Conservation (phyloP, 768 basidiomycete species). For the Leccinum boreale region DNA sequence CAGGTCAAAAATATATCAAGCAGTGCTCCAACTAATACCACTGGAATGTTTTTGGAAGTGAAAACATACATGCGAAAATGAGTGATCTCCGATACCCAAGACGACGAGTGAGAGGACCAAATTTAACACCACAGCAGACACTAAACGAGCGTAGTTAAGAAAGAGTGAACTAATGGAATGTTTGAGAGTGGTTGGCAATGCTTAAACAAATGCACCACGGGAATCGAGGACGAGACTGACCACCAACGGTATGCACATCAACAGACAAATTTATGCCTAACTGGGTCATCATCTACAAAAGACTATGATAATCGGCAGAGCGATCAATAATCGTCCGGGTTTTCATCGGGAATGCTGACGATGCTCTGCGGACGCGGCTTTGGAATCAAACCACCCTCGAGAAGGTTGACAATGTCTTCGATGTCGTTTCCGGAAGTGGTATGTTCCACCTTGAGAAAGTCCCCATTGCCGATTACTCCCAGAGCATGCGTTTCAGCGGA, state of each 20-base stretch:
- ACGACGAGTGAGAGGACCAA: constrained; percentile 11
- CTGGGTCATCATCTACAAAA: constrained; percentile 24
- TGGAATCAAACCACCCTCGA: constrained; percentile 41
- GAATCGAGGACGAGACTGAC: constrained; percentile 6
- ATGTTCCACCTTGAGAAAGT: constrained; percentile 2
- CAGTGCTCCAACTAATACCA: constrained; percentile 11
- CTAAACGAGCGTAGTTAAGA: constrained; percentile 33
- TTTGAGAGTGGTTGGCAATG: neutral
- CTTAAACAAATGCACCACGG: neutral
- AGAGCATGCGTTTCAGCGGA: constrained; percentile 10
- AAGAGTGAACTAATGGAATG: constrained; percentile 20
- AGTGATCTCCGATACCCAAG: constrained; percentile 7
- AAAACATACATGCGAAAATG: constrained; percentile 8
- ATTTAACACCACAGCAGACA: constrained; percentile 22
- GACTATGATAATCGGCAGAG: neutral
- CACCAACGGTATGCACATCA: constrained; percentile 22
- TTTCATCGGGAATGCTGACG: constrained; percentile 51
- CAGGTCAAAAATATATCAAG: constrained; percentile 12
- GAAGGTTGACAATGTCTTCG: constrained; percentile 64
- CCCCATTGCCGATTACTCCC: constrained; percentile 10
- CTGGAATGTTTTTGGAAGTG: constrained; percentile 6
- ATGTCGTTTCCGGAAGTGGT: constrained; percentile 39
- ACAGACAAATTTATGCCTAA: constrained; percentile 21
- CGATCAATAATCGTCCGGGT: constrained; percentile 49
- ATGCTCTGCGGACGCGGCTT: constrained; percentile 44